Evolutionary conservation across 495 filamentous ascomycete species (phyloP), one percentile per base, ranked within the genome.

Genomic region (Xylaria cubensis): DNA sequence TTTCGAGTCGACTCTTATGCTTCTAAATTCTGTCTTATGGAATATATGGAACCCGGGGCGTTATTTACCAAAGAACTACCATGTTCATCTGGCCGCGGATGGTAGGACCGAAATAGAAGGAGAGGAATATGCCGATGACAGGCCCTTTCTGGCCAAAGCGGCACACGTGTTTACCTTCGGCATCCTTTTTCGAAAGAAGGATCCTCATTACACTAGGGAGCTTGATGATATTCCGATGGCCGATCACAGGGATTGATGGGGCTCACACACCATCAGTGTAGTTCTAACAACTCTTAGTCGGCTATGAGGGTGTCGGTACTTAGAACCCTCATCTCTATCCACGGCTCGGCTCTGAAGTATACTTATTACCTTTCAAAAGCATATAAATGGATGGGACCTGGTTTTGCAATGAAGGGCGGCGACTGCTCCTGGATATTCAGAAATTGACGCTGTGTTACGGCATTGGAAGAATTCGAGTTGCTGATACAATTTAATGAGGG

Each of bases 1-100:
- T 56, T 82, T 82, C 53, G 80, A 82, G 70, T 74, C 78, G 1
- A 71, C 62, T 0, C 68, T 81, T 39, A 81, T 82, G 79, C 71
- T 82, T 12, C 21, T 77, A 59, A 81, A 81, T 72, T 78, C 76
- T 9, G 53, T 69, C 2, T 48, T 81, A 24, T 82, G 79, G 79
- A 82, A 82, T 26, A 66, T 80, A 1, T 76, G 77, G 72, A 71
- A 82, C 53, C 79, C 79, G 0, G 73, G 79, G 2, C 77, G 81
- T 0, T 78, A 71, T n/a, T 63, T 82, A 19, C 78, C 77, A 4
- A 36, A 34, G 50, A 68, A 77, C 44, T 32, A 62, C 32, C 74
- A 75, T n/a, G 69, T 79, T 13, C 75, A 78, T 61, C 74, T 81
- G 21, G 67, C 74, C 1, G 51, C 44, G 53, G 79, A 82, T 34